Conservation (phyloP, 306 rosid genomes). For the Prunus mira region DNA sequence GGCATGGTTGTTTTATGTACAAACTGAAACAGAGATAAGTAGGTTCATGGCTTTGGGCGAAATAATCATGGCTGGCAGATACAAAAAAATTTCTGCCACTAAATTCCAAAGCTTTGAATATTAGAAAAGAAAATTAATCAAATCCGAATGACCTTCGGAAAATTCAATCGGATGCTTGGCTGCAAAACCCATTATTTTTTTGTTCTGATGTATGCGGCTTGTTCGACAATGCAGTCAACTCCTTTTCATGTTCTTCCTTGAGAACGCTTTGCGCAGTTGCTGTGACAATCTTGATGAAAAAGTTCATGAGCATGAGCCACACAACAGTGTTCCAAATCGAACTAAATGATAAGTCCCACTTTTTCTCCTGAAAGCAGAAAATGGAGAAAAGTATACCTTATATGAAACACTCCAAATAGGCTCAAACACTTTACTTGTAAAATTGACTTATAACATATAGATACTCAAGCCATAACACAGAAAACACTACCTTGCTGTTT, state of each 20-base stretch:
- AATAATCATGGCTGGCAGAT: constrained; percentile 4
- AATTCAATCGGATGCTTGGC: constrained; percentile 20
- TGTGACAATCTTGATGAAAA: constrained; percentile 62
- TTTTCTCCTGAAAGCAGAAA: constrained; percentile 38
- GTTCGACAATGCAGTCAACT: constrained; percentile 30
- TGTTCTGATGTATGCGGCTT: background rate
- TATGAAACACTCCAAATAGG: background rate
- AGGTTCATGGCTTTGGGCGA: constrained; percentile 4
- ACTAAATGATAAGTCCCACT: constrained; percentile 59
- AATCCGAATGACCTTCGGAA: background rate
- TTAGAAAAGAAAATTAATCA: no score
- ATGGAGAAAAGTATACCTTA: background rate
- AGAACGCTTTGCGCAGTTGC: constrained; percentile 56
- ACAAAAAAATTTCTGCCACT: background rate
- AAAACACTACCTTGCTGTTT: constrained; percentile 42
- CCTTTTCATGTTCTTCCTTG: constrained; percentile 51
- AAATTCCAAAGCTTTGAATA: background rate
- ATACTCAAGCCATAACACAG: background rate
- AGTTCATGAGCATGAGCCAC: constrained; percentile 73
- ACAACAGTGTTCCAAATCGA: constrained; percentile 62
- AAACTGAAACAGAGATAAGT: constrained; percentile 2
- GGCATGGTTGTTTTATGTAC: background rate
- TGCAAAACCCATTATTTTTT: background rate
- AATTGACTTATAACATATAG: background rate
- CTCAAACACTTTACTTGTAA: background rate